Evolutionary conservation across 1,284 basidiomycete genomes (phyloP).

Genomic region (Moesziomyces sp.): DNA sequence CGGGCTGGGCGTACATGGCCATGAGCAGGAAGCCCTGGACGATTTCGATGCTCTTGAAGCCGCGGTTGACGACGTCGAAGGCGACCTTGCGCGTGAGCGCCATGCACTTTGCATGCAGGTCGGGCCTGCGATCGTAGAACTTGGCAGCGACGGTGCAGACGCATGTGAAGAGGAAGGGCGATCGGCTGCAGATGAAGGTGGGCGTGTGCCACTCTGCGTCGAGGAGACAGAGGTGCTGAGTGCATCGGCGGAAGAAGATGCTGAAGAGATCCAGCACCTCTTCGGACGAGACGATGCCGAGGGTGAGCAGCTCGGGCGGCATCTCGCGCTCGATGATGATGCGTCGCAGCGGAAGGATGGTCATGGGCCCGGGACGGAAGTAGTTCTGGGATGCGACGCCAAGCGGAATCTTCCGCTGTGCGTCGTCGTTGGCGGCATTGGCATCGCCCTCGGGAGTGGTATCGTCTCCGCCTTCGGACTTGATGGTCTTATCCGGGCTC

Average conservation of each 20-base stretch:
- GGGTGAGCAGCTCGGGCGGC: conserved; percentile 83
- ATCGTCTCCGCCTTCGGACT: conserved; percentile 34
- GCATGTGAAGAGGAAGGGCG: conserved; percentile 65
- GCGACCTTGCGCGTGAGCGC: conserved; percentile 90
- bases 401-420: conserved; percentile 64
- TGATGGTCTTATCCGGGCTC: conserved; percentile 39
- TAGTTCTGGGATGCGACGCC: conserved; percentile 91
- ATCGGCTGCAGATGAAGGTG: conserved; percentile 63
- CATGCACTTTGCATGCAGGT: conserved; percentile 82
- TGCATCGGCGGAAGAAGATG: conserved; percentile 77
- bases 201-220: conserved; percentile 68
- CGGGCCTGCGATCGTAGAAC: conserved; percentile 84
- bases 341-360: conserved; percentile 73
- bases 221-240: conserved; percentile 57
- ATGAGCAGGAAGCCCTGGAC: conserved; percentile 69
- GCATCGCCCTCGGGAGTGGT: conserved; percentile 9
- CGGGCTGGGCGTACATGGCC: conserved; percentile 68
- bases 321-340: conserved; percentile 87
- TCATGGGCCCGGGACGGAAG: conserved; percentile 84
- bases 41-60: conserved; percentile 91
- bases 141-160: conserved; percentile 93
- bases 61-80: conserved; percentile 73
- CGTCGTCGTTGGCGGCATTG: conserved; percentile 1
- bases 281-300: conserved; percentile 80
- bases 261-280: conserved; percentile 89